Base-by-base conservation (phyloP, 1,284 basidiomycete species). In the Phellopilus nigrolimitatus region DNA sequence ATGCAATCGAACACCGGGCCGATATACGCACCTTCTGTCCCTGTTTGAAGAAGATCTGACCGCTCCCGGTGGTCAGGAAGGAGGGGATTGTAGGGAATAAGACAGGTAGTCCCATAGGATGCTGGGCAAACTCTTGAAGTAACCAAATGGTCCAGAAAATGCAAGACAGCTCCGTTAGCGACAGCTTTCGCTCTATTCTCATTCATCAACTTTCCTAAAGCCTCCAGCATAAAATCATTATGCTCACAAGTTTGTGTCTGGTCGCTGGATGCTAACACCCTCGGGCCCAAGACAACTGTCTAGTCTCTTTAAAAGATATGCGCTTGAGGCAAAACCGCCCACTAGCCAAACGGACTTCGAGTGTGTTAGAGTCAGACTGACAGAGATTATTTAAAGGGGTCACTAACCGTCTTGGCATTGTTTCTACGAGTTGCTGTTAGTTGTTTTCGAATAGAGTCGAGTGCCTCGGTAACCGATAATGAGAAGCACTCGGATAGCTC, bases 301-400 rank as follows among this genome's bases (percentile, higher is more conserved):
- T 4, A 88, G 71, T 62, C 88, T 84, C 28, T 70, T 73, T 63
- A 87, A 87, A 15, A 88, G 69, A 83, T 84, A 88, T 1, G 82
- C 80, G 56, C 83, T 87, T 0, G 84, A 84, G 2, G 85, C 86
- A 57, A 87, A 88, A 36, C 86, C 85, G 61, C 85, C 85, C 4
- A 88, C 85, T 17, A 88, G 70, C 72, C 84, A 88, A 12, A 88
- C 79, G 17, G 83, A 84, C 80, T 79, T 41, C 3, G 17, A 19
- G 42, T n/a, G 19, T 27, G 17, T 37, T 6, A 28, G 24, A 21
- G 30, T 15, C 3, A 24, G 27, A 38, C 17, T n/a, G 7, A 22
- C 19, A 39, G 21, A 37, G 9, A 30, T 3, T 4, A 57, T 54
- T 45, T 21, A 47, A 21, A 19, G 36, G 46, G n/a, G n/a, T n/a